Percentiles rank a stretch among this genome's conserved stretches.
These are phyloP conservation scores for Citrus medica DNA, from an alignment of 345 rosid species.

Conservation along the genomic window DNA sequence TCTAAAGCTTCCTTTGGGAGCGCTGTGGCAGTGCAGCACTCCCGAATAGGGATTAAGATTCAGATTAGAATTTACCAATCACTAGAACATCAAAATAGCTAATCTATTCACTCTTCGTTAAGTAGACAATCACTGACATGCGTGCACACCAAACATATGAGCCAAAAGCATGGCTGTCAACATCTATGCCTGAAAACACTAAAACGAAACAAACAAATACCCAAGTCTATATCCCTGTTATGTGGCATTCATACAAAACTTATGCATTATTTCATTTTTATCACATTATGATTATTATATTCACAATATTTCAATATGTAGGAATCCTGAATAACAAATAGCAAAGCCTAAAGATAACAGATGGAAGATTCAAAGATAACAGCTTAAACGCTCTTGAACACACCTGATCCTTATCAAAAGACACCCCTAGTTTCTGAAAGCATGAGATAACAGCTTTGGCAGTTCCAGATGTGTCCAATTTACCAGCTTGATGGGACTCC, in stretches of 20 bases:
- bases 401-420: conserved; percentile 78
- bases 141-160: neutral
- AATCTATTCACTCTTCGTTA: neutral
- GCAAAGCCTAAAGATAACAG: neutral
- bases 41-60: too few relatives aligned
- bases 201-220: neutral
- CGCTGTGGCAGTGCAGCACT: too few relatives aligned
- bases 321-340: neutral
- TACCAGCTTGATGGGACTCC: conserved; percentile 95
- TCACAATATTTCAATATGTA: neutral
- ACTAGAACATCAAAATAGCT: neutral
- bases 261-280: neutral
- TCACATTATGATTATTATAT: neutral
- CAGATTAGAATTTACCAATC: neutral
- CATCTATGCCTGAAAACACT: neutral
- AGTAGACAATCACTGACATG: neutral
- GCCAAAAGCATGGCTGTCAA: neutral
- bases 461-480: conserved; percentile 91
- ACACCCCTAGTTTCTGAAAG: conserved; percentile 87
- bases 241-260: neutral
- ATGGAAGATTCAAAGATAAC: neutral
- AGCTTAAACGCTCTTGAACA: neutral
- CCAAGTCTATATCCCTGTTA: neutral
- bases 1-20: too few relatives aligned
- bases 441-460: conserved; percentile 96